Conservation (phyloP, 2,329 filamentous ascomycete genomes). For the Ophidiomyces ophidiicola region DNA sequence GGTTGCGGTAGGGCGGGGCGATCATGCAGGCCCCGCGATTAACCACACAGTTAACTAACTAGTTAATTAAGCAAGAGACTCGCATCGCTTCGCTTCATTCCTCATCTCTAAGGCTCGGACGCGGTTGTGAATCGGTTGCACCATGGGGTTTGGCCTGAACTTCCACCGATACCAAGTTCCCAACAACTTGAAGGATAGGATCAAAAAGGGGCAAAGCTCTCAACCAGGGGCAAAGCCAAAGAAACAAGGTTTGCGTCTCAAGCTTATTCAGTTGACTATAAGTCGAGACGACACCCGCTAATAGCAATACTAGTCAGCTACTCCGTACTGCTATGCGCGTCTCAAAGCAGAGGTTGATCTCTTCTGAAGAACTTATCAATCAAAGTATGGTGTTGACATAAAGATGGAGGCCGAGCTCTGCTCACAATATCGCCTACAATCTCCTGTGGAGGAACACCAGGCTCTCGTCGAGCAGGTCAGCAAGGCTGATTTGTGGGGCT, state of each 20-base stretch:
- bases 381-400: not conserved
- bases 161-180: slow-evolving; percentile 19
- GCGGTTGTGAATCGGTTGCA: no score
- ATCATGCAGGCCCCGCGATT: no score
- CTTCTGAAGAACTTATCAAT: slow-evolving; percentile 6
- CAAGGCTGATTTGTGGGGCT: slow-evolving; percentile 2
- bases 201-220: slow-evolving; percentile 1
- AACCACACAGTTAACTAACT: no score
- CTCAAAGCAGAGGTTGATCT: slow-evolving; percentile 1
- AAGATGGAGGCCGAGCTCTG: slow-evolving; percentile 6
- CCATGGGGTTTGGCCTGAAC: slow-evolving; percentile 24
- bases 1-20: no score
- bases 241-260: slow-evolving; percentile 10
- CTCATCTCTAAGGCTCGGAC: no score
- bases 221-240: not conserved
- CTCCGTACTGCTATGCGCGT: slow-evolving; percentile 1
- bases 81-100: no score
- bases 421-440: slow-evolving; percentile 1
- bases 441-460: not conserved
- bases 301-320: not conserved
- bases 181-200: slow-evolving; percentile 18
- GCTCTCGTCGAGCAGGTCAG: no score
- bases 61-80: no score
- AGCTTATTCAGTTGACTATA: not conserved
- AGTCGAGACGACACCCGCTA: not conserved